phyloP scores from a whole-genome alignment of 163 green algal genomes.

The Prototheca stagnorum region DNA sequence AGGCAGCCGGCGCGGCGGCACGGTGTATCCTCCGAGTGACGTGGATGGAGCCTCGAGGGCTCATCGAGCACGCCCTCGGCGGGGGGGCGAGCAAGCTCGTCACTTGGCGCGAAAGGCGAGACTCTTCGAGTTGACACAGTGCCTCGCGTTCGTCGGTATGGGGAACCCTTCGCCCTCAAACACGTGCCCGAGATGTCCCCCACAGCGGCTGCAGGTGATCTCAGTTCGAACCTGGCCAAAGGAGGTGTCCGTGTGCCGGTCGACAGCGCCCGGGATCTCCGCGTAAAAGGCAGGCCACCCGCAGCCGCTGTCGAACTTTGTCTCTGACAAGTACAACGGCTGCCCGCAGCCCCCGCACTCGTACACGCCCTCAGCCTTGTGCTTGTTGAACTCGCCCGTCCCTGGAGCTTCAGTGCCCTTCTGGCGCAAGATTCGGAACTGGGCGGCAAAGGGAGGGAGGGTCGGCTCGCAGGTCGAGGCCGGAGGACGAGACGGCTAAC shows the following conservation, averaged over 20 bases:
- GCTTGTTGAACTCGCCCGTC: constrained; percentile 39
- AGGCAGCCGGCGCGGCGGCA: no score
- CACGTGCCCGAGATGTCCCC: constrained; percentile 74
- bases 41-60: no score
- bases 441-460: no score
- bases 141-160: constrained; percentile 66
- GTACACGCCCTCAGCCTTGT: constrained; percentile 45
- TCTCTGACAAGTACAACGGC: constrained; percentile 49
- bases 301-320: constrained; percentile 70
- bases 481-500: no score
- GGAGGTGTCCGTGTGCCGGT: constrained; percentile 30
- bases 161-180: constrained; percentile 60
- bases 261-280: constrained; percentile 30
- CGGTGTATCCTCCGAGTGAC: no score
- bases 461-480: no score
- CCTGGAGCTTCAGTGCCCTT: constrained; percentile 60
- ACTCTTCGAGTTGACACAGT: constrained; percentile 77
- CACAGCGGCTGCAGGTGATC: constrained; percentile 60
- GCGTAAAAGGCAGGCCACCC: constrained; percentile 65
- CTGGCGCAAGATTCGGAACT: constrained; percentile 51
- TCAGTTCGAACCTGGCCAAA: constrained; percentile 50
- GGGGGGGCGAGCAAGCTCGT: no score
- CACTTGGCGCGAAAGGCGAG: no score
- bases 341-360: constrained; percentile 39
- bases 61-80: no score